Conservation (phyloP, 352 stramenopile species). For the Phytophthora aleatoria region DNA sequence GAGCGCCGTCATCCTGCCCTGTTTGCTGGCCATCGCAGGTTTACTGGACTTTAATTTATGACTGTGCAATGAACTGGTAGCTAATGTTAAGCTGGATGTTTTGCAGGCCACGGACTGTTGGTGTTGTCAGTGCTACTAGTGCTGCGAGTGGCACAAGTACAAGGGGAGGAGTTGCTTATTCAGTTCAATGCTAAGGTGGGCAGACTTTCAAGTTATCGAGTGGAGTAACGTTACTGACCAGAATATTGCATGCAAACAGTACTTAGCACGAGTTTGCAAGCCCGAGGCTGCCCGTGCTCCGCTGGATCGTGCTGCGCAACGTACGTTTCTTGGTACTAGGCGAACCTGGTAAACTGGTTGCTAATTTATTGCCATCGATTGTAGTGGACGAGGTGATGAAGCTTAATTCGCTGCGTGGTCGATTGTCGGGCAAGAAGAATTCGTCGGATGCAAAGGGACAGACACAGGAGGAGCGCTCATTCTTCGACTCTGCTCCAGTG, state of each 20-base stretch:
- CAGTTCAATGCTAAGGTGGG: slow-evolving; percentile 63
- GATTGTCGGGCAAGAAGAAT: slow-evolving; percentile 52
- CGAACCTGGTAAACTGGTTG: background rate
- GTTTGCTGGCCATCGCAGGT: slow-evolving; percentile 64
- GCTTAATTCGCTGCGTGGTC: slow-evolving; percentile 50
- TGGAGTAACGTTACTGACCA: slow-evolving; percentile 3
- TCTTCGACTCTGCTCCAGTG: slow-evolving; percentile 70
- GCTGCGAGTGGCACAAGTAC: slow-evolving; percentile 69
- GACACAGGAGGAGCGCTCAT: slow-evolving; percentile 51
- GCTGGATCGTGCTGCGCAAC: slow-evolving; percentile 39
- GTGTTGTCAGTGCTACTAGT: slow-evolving; percentile 60
- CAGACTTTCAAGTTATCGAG: background rate
- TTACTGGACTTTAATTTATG: background rate
- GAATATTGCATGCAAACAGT: slow-evolving; percentile 28
- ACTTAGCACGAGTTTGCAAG: slow-evolving; percentile 38
- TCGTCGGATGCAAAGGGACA: slow-evolving; percentile 12
- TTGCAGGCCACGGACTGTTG: slow-evolving; percentile 52
- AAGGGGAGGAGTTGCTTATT: slow-evolving; percentile 61
- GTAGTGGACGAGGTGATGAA: slow-evolving; percentile 74
- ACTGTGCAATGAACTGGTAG: background rate
- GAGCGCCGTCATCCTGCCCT: slow-evolving; percentile 55
- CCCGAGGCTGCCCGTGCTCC: slow-evolving; percentile 17
- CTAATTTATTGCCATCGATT: slow-evolving; percentile 5
- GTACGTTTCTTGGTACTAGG: slow-evolving; percentile 26
- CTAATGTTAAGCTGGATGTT: background rate